Evolutionary conservation across 2,329 filamentous ascomycete species (phyloP).

Genomic region (Fusarium cicatricum): DNA sequence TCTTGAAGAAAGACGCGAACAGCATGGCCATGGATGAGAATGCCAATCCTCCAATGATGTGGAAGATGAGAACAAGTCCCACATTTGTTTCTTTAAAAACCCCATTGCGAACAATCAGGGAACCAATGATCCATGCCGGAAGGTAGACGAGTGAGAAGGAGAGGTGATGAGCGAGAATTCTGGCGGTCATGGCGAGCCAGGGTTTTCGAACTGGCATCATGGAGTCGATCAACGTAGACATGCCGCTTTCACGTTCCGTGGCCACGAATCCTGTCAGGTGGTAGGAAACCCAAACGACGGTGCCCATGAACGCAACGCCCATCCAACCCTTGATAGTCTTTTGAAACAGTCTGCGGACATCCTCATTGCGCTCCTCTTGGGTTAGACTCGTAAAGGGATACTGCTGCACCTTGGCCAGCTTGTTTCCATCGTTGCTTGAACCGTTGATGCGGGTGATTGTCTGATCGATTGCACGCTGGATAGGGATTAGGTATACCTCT

Average conservation of each 20-base stretch:
- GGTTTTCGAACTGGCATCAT: constrained; percentile 82
- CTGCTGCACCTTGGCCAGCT: constrained; percentile 60
- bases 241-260: constrained; percentile 83
- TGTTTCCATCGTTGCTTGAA: constrained; percentile 48
- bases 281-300: constrained; percentile 83
- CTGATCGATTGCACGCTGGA: constrained; percentile 80
- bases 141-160: constrained; percentile 82
- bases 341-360: constrained; percentile 77
- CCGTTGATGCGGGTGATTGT: constrained; percentile 69
- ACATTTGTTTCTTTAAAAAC: constrained; percentile 72
- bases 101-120: constrained; percentile 67
- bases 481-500: constrained; percentile 79
- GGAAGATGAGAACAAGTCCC: constrained; percentile 75
- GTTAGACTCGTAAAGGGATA: constrained; percentile 81
- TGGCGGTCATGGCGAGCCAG: constrained; percentile 80
- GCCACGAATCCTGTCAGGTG: constrained; percentile 88
- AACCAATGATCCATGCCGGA: constrained; percentile 83
- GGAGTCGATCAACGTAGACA: constrained; percentile 87
- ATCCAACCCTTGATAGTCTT: constrained; percentile 76
- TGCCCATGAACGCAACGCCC: constrained; percentile 80
- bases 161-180: constrained; percentile 81
- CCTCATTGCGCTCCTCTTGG: constrained; percentile 68
- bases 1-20: constrained; percentile 84
- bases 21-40: constrained; percentile 83
- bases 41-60: constrained; percentile 78